phyloP scores from a whole-genome alignment of 345 rosid genomes.

The Sisymbrium altissimum region DNA sequence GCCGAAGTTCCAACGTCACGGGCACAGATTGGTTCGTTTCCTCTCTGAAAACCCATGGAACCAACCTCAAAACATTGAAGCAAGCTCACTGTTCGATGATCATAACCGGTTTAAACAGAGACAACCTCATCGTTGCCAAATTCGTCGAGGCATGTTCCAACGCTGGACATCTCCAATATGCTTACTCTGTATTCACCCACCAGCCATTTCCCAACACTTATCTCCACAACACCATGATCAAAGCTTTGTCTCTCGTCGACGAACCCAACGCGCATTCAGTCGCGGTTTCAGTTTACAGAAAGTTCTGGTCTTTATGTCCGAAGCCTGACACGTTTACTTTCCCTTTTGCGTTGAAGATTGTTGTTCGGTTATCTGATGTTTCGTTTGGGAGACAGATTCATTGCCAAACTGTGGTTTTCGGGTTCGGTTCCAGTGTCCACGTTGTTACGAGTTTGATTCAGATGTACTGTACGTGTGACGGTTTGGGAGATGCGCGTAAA shows the following conservation, averaged over 20 bases:
- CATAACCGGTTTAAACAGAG: conserved; percentile 36
- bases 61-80: conserved; percentile 41
- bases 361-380: conserved; percentile 33
- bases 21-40: not conserved
- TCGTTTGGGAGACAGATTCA: conserved; percentile 59
- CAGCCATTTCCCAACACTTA: conserved; percentile 32
- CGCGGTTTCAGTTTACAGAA: conserved; percentile 49
- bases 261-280: conserved; percentile 17
- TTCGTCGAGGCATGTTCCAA: conserved; percentile 49
- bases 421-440: conserved; percentile 45
- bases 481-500: conserved; percentile 44
- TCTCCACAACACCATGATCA: conserved; percentile 58
- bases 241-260: conserved; percentile 43
- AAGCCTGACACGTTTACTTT: conserved; percentile 65
- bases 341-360: conserved; percentile 58
- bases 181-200: conserved; percentile 42
- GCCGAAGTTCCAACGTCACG: not conserved
- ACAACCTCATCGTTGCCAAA: conserved; percentile 32
- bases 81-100: conserved; percentile 54
- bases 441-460: conserved; percentile 51
- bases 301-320: conserved; percentile 41
- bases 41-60: conserved; percentile 34
- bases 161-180: conserved; percentile 50
- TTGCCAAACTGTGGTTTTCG: conserved; percentile 43
- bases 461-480: conserved; percentile 39